Evolutionary conservation across 2,329 filamentous ascomycete species (phyloP).

Genomic region (Eurotiales sp.): DNA sequence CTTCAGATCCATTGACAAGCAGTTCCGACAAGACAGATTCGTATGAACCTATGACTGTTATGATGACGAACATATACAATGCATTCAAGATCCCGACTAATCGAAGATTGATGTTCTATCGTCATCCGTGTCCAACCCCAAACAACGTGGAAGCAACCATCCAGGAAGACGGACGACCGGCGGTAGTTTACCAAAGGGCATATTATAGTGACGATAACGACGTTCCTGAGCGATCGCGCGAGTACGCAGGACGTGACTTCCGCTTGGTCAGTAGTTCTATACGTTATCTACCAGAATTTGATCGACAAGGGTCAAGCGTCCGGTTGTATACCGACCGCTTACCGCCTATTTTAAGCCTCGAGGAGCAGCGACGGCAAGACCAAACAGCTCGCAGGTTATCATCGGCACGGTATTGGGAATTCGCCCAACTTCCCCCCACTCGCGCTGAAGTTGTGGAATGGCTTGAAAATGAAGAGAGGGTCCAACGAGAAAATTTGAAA

Average conservation of each 20-base stretch:
- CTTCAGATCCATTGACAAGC: slow-evolving; percentile 19
- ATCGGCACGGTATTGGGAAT: slow-evolving; percentile 70
- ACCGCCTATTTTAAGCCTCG: slow-evolving; percentile 46
- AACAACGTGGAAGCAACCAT: slow-evolving; percentile 56
- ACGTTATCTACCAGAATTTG: slow-evolving; percentile 76
- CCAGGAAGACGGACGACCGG: slow-evolving; percentile 54
- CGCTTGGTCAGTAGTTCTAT: slow-evolving; percentile 70
- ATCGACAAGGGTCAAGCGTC: slow-evolving; percentile 58
- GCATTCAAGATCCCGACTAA: slow-evolving; percentile 27
- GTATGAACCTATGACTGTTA: slow-evolving; percentile 18
- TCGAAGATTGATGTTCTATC: slow-evolving; percentile 24
- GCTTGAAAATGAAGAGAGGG: slow-evolving; percentile 47
- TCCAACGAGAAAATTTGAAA: slow-evolving; percentile 13
- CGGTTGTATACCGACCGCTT: slow-evolving; percentile 53
- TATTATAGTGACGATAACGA: slow-evolving; percentile 82
- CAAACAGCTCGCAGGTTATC: slow-evolving; percentile 55
- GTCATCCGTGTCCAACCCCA: slow-evolving; percentile 23
- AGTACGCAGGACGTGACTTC: slow-evolving; percentile 87
- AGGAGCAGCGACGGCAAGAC: slow-evolving; percentile 50
- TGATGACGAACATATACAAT: slow-evolving; percentile 22
- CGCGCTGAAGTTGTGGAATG: slow-evolving; percentile 66
- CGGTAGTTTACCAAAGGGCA: slow-evolving; percentile 76
- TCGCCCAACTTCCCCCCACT: slow-evolving; percentile 66
- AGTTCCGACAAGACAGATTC: not conserved
- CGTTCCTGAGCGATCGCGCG: slow-evolving; percentile 69